Base-by-base conservation (phyloP, 2,329 filamentous ascomycete species). In the Sordariomycetes sp. region DNA sequence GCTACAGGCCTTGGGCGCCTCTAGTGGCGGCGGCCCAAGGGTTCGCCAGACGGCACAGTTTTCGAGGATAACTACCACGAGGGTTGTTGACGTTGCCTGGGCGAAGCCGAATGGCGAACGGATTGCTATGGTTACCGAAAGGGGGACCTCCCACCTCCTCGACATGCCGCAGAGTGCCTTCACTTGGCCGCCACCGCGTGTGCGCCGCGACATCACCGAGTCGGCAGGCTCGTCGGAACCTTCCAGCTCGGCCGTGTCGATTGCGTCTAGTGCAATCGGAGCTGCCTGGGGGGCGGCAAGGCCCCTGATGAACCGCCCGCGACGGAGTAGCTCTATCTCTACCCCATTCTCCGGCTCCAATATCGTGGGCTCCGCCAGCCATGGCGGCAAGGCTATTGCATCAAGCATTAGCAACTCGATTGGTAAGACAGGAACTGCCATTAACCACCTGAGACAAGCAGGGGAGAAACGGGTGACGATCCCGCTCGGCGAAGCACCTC, bases 71-170 rank as follows among this genome's bases (percentile, higher is more conserved):
- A 97, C 93, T 1, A 88, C 93, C 54, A 90, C 94, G 3, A 88
- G 89, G 58, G 90, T 97, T 58, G 82, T 97, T 24, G 93, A 97
- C 66, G 89, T 96, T 50, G 84, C 86, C 3, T 99, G 94, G 94
- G 87, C 88, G 1, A 81, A 83, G 58, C 89, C 89, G 3, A 86
- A 86, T 59, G 90, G 89, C 24, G 89, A 96, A 67, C 86, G 89
- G 60, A 75, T 95, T 46, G 93, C 92, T 1, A 86, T 99, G 73
- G 85, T 97, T 28, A 97, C 94, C 0, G 90, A 96, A 66, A 89
- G 92, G 64, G 91, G 93, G n/a, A 99, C 94, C 10, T 86, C 97
- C 12, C 94, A 99, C 72, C 82, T 97, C 51, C 86, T 96, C 62
- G 89, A 96, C 63, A 82, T 97, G 71, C 90, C 91, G 10, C 79